Evolutionary conservation across 2,329 filamentous ascomycete genomes (phyloP), one percentile per base, ranked within the genome.

Genomic region (Zelopaecilomyces penicillatus): DNA sequence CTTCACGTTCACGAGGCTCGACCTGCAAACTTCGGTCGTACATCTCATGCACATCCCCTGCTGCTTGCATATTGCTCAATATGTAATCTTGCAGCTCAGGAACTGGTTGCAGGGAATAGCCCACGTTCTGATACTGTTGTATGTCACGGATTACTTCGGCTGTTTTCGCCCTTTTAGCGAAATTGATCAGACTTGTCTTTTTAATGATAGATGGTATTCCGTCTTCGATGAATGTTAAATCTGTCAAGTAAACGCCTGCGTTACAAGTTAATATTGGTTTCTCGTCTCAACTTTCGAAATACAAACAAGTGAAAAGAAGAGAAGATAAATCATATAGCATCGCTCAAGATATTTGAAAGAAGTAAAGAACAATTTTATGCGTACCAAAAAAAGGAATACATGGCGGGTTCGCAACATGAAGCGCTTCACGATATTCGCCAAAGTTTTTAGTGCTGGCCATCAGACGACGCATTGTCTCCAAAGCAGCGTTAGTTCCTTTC

Each of bases 371-470:
- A 8, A 7, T n/a, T 34, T 34, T 19, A 11, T 7, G 60, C 76
- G 51, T 78, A 90, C 91, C 93, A 60, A 98, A 95, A 68, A 98
- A 98, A 5, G 93, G 93, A 62, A 97, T 97, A 64, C 93, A 98
- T 9, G 93, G 93, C 12, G 93, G 93, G 56, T 95, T 95, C 28
- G 91, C 89, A 44, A 84, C 83, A 70, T 96, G 91, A 44, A 98
- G 72, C 29, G 88, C 83, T 62, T 97, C 93, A 62, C 93, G 81
- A 65, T 98, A 98, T 65, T 96, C 90, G 56, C 86, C 86, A 71
- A 97, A 98, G 66, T 98, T 98, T 72, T 95, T 96, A 38, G 89
- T 95, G 65, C 89, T 96, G 26, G 86, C 87, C 89, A 98, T 98
- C 45, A 97, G 76, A 53, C 83, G 84, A 44, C 91, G 85, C 89